Evolutionary conservation across 2,329 filamentous ascomycete genomes (phyloP).

Genomic region (Epichloe sp.): DNA sequence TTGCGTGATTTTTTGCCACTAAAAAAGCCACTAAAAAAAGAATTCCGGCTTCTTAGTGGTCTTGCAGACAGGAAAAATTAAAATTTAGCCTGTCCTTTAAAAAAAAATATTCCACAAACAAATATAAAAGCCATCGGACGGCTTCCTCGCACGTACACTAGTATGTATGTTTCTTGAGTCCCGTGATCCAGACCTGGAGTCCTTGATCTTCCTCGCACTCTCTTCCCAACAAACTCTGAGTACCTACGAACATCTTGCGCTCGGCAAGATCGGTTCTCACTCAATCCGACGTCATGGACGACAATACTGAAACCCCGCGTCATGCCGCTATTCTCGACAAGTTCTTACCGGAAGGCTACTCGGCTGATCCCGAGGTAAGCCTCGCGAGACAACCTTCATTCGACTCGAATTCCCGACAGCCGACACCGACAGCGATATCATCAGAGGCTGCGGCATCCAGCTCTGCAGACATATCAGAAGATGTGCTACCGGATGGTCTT

Average conservation of each 20-base stretch:
- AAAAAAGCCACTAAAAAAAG: too few species aligned
- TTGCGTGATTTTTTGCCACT: too few species aligned
- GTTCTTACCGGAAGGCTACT: slow-evolving; percentile 26
- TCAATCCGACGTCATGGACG: slow-evolving; percentile 13
- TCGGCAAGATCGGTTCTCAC: not conserved
- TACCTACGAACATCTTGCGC: not conserved
- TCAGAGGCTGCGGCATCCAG: not conserved
- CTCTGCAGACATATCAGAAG: slow-evolving; percentile 9
- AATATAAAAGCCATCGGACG: too few species aligned
- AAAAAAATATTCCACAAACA: too few species aligned
- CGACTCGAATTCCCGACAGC: not conserved
- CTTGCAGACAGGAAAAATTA: not conserved
- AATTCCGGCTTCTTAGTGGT: too few species aligned
- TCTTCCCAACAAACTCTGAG: too few species aligned
- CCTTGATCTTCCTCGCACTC: not conserved
- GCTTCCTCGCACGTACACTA: too few species aligned
- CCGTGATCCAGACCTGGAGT: not conserved
- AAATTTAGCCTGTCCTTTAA: not conserved
- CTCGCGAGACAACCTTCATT: slow-evolving; percentile 11
- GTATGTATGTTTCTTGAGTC: too few species aligned
- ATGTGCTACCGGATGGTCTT: slow-evolving; percentile 23
- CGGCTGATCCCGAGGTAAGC: slow-evolving; percentile 25
- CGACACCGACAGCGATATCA: not conserved
- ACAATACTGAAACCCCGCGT: slow-evolving; percentile 14
- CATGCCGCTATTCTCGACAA: slow-evolving; percentile 24